A percentile compares a stretch with the other conserved stretches of the same genome.
These are phyloP conservation scores for Leucaena leucocephala DNA, from an alignment of 306 rosid genomes.

Conservation along the genomic window DNA sequence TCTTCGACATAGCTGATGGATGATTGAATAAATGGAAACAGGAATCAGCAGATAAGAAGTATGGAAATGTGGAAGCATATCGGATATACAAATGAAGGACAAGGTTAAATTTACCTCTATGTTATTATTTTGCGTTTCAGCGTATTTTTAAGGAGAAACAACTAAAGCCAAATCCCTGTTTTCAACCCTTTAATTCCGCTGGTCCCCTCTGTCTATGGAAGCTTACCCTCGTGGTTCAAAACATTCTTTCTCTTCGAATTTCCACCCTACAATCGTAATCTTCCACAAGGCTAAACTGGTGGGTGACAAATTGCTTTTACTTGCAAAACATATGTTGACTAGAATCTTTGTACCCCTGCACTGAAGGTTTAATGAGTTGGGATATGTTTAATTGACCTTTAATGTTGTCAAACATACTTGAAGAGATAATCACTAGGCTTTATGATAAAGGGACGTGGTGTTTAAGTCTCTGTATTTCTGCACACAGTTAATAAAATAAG, in stretches of 20 bases:
- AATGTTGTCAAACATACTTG: background rate
- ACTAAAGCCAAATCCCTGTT: conserved; percentile 40
- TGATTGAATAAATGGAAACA: conserved; percentile 47
- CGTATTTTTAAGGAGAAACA: conserved; percentile 31
- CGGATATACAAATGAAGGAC: conserved; percentile 70
- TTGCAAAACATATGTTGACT: conserved; percentile 3
- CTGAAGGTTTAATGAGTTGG: background rate
- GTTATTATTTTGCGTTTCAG: conserved; percentile 17
- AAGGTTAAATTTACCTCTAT: conserved; percentile 54
- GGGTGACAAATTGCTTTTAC: conserved; percentile 44
- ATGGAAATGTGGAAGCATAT: conserved; percentile 70
- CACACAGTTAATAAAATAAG: no score
- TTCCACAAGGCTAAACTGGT: conserved; percentile 62
- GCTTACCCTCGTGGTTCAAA: conserved; percentile 84
- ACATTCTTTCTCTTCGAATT: conserved; percentile 69
- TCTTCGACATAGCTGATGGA: conserved; percentile 29
- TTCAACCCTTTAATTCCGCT: conserved; percentile 89
- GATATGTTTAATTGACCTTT: background rate
- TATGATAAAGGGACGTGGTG: background rate
- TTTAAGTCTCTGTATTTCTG: no score
- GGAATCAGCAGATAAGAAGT: conserved; percentile 94
- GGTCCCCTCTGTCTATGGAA: conserved; percentile 68
- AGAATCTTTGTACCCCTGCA: background rate
- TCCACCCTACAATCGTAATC: conserved; percentile 76
- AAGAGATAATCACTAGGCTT: background rate